phyloP scores from a whole-genome alignment of 2,329 filamentous ascomycete species.

The Zalaria obscura region DNA sequence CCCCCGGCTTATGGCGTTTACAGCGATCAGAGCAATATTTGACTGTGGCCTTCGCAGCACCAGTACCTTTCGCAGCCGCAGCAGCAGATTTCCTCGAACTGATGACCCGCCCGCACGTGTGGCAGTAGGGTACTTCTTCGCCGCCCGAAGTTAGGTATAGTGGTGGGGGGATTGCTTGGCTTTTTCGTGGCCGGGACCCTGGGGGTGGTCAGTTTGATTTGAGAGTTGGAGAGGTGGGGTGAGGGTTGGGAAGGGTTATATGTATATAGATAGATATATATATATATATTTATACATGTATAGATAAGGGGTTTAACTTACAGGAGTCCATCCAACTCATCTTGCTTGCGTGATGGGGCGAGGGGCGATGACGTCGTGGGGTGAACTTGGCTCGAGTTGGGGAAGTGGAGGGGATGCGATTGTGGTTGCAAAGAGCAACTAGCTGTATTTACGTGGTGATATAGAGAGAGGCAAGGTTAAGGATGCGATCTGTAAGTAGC shows the following conservation, averaged over 20 bases:
- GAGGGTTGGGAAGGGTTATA: too few relatives aligned
- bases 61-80: constrained; percentile 11
- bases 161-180: constrained; percentile 33
- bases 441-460: too few relatives aligned
- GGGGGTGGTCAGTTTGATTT: neutral
- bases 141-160: constrained; percentile 36
- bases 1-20: constrained; percentile 35
- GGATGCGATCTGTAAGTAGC: too few relatives aligned
- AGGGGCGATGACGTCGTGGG: too few relatives aligned
- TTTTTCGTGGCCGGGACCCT: constrained; percentile 27
- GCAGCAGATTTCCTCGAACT: constrained; percentile 14
- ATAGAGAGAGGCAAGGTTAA: too few relatives aligned
- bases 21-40: constrained; percentile 47
- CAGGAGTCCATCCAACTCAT: constrained; percentile 6
- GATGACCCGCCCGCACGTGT: constrained; percentile 43
- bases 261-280: neutral
- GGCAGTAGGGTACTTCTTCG: constrained; percentile 40
- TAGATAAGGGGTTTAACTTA: neutral
- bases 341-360: neutral
- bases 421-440: too few relatives aligned
- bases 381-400: too few relatives aligned
- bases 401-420: too few relatives aligned
- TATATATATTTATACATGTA: neutral
- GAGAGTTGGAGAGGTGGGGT: too few relatives aligned
- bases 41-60: constrained; percentile 16